Evolutionary conservation across 2,329 filamentous ascomycete genomes (phyloP), one percentile per base, ranked within the genome.

Genomic region (Exophiala oligosperma): DNA sequence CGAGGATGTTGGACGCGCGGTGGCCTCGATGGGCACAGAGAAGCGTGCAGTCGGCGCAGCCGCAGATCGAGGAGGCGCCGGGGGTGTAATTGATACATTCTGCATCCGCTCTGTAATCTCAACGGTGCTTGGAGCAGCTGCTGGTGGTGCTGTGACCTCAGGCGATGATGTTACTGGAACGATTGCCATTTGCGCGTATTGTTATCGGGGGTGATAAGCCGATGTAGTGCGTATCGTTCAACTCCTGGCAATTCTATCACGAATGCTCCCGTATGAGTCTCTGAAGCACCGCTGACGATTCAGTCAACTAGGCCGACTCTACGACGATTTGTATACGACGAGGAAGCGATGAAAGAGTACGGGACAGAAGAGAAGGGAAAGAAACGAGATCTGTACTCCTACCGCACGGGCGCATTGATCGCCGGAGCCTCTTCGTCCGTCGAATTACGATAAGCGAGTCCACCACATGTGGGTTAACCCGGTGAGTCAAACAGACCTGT

Each of bases 1-100:
- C 73, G 62, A 62, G 21, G 32, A 72, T 70, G 51, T 61, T 63
- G 52, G 67, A 64, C 29, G 68, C 63, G 44, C 65, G 65, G 38
- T 73, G 17, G 60, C 84, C 72, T 95, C 90, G 53, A 96, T 83
- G 1, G 90, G 87, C 64, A 96, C 94, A 49, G 86, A 80, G 53
- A 96, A 80, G 3, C 86, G 80, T 28, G 83, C 80, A 47, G 84
- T 83, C 2, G 84, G 84, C 54, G 85, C 47, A 44, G 43, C 46
- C 40, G 57, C 28, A 26, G 54, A 24, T 23, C 52, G 56, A 4
- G 47, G 32, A 23, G 53, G 24, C 48, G 56, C 49, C 6, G 50
- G 8, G 8, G 41, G 38, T 23, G 46, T 38, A 37, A 59, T 56
- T n/a, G 57, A 63, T 21, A 60, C 48, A 17, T 60, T 49, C 1